Evolutionary conservation across 768 basidiomycete genomes (phyloP).

Genomic region (Chalciporus pseudorubinellus): DNA sequence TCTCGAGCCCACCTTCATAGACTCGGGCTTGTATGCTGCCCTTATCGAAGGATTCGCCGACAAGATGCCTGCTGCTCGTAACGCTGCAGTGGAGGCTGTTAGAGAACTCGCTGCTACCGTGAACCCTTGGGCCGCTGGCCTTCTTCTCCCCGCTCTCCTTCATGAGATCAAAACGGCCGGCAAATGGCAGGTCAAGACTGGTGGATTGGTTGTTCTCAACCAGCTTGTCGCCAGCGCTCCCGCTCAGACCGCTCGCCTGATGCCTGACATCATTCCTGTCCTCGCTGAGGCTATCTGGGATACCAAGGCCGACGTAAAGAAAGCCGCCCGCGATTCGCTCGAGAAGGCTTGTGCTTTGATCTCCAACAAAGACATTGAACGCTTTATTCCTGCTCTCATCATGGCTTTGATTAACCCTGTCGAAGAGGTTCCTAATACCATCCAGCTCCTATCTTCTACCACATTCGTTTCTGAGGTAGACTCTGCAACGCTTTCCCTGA

Average conservation of each 20-base stretch:
- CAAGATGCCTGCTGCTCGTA: constrained; percentile 87
- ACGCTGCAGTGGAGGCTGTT: constrained; percentile 81
- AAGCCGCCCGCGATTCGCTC: constrained; percentile 91
- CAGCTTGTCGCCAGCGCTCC: constrained; percentile 85
- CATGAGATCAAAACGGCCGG: constrained; percentile 93
- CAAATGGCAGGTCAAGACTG: constrained; percentile 97
- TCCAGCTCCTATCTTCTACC: constrained; percentile 92
- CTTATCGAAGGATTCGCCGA: constrained; percentile 93
- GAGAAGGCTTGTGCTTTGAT: constrained; percentile 92
- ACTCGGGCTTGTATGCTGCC: constrained; percentile 79
- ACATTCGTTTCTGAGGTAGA: constrained; percentile 99
- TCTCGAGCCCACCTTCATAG: constrained; percentile 86
- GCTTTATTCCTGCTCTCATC: constrained; percentile 96
- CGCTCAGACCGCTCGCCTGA: constrained; percentile 79
- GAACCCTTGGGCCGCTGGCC: constrained; percentile 85
- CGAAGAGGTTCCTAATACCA: constrained; percentile 96
- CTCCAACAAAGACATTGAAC: constrained; percentile 98
- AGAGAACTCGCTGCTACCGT: constrained; percentile 69
- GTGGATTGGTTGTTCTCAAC: constrained; percentile 77
- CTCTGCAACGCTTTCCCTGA: constrained; percentile 92
- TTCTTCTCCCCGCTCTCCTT: constrained; percentile 85
- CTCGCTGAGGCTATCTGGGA: constrained; percentile 98
- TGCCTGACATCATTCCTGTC: constrained; percentile 92
- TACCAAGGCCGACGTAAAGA: constrained; percentile 98
- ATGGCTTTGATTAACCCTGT: constrained; percentile 98